Evolutionary conservation across 1,139 yeast species (phyloP).

Genomic region (Taphrina pruni): DNA sequence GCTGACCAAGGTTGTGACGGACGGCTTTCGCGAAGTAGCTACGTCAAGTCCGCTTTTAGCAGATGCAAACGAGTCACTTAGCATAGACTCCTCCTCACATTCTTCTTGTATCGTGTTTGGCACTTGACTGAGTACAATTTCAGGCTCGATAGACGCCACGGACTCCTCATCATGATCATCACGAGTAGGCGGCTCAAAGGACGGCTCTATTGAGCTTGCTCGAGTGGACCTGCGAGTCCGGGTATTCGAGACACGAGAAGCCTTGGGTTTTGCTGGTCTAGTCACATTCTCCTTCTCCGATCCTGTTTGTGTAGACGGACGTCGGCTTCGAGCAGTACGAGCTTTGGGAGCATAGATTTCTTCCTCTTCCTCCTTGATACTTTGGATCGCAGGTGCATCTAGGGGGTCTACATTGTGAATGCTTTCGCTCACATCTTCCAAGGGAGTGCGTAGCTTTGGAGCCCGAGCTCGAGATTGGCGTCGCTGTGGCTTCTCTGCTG

Average conservation of each 20-base stretch:
- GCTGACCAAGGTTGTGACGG: background rate
- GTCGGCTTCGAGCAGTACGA: background rate
- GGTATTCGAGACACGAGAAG: background rate
- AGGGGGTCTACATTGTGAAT: background rate
- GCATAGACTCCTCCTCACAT: conserved; percentile 1
- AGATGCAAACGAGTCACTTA: conserved; percentile 4
- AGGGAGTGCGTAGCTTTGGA: conserved; percentile 3
- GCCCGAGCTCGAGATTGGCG: conserved; percentile 8
- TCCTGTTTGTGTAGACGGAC: background rate
- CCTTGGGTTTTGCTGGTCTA: background rate
- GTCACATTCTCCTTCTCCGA: conserved; percentile 12
- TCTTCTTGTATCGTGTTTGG: conserved; percentile 1
- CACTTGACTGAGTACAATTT: background rate
- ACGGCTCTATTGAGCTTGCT: background rate
- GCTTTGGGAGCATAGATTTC: background rate
- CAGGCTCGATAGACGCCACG: background rate
- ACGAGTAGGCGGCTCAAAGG: background rate
- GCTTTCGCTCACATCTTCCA: conserved; percentile 11
- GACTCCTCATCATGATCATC: background rate
- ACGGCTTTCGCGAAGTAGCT: background rate
- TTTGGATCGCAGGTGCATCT: background rate
- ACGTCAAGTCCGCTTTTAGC: background rate
- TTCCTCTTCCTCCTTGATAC: conserved; percentile 19
- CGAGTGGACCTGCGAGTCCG: conserved; percentile 2
- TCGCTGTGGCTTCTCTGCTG: background rate